Conservation (phyloP, 2,329 filamentous ascomycete species). For the Talaromyces sp. region DNA sequence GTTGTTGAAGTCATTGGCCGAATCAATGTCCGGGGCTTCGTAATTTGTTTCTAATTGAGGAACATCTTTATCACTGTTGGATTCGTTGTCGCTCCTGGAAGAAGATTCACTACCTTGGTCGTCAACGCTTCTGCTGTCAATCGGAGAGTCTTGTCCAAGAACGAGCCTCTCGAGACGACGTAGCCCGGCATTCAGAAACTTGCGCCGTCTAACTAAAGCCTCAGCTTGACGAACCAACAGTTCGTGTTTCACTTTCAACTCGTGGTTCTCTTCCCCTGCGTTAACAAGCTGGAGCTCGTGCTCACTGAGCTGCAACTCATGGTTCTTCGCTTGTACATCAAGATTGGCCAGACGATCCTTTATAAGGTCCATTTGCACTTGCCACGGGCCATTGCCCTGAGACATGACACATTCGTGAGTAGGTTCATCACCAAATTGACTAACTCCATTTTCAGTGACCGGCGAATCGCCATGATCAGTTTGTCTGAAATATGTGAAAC, state of each 20-base stretch:
- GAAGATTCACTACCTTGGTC: slow-evolving; percentile 23
- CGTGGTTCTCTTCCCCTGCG: slow-evolving; percentile 51
- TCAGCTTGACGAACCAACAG: slow-evolving; percentile 55
- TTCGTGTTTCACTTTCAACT: slow-evolving; percentile 44
- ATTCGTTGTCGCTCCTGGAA: slow-evolving; percentile 34
- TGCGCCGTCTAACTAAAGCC: slow-evolving; percentile 55
- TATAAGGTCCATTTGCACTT: slow-evolving; percentile 83
- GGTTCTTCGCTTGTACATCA: slow-evolving; percentile 70
- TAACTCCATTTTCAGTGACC: slow-evolving; percentile 72
- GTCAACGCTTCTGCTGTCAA: slow-evolving; percentile 47
- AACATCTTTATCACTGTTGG: slow-evolving; percentile 54
- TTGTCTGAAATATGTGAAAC: slow-evolving; percentile 94
- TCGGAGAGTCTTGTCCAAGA: slow-evolving; percentile 36
- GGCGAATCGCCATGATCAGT: slow-evolving; percentile 83
- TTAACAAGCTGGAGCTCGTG: slow-evolving; percentile 63
- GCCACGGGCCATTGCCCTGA: slow-evolving; percentile 78
- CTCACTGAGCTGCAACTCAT: slow-evolving; percentile 69
- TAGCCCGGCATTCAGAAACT: slow-evolving; percentile 58
- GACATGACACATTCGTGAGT: slow-evolving; percentile 97
- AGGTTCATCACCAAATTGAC: slow-evolving; percentile 86
- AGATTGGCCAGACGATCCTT: slow-evolving; percentile 75
- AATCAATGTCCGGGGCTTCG: slow-evolving; percentile 70
- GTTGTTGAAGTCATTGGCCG: slow-evolving; percentile 94
- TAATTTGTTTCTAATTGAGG: slow-evolving; percentile 56
- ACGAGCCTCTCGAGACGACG: slow-evolving; percentile 54